These are phyloP conservation scores for Starmerella floricola DNA, from an alignment of 805 yeast species.

Conservation along the genomic window DNA sequence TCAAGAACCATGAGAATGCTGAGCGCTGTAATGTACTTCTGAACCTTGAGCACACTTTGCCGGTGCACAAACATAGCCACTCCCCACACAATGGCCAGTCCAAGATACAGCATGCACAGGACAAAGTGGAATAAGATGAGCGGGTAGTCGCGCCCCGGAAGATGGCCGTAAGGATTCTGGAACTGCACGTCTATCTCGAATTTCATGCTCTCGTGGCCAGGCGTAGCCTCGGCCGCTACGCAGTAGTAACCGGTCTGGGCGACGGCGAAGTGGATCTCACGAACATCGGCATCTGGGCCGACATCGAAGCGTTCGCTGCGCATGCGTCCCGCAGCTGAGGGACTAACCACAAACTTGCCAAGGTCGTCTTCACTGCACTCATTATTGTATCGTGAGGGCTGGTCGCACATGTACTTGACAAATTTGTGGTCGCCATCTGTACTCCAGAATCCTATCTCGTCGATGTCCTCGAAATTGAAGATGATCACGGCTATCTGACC, in stretches of 20 bases:
- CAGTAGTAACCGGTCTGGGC: slow-evolving; percentile 83
- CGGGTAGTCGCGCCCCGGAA: slow-evolving; percentile 84
- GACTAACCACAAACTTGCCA: slow-evolving; percentile 51
- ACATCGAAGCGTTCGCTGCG: slow-evolving; percentile 43
- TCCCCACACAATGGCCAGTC: slow-evolving; percentile 68
- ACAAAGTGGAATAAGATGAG: slow-evolving; percentile 81
- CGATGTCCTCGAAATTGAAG: slow-evolving; percentile 73
- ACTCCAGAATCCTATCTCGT: slow-evolving; percentile 45
- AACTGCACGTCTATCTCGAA: slow-evolving; percentile 65
- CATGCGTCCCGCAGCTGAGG: slow-evolving; percentile 38
- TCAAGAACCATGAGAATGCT: slow-evolving; percentile 72
- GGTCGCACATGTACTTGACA: slow-evolving; percentile 62
- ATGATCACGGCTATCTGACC: slow-evolving; percentile 49
- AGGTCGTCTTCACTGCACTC: slow-evolving; percentile 44
- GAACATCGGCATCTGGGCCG: slow-evolving; percentile 39
- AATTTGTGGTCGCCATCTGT: slow-evolving; percentile 31
- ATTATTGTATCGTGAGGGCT: slow-evolving; percentile 42
- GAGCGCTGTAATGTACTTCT: slow-evolving; percentile 79
- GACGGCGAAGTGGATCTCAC: slow-evolving; percentile 49
- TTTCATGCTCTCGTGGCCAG: slow-evolving; percentile 27
- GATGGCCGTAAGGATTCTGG: slow-evolving; percentile 83
- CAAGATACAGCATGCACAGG: slow-evolving; percentile 69
- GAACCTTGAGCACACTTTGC: slow-evolving; percentile 77
- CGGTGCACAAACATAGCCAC: slow-evolving; percentile 78
- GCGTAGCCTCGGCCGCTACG: slow-evolving; percentile 53